Evolutionary conservation across 139 green algal genomes (phyloP), one percentile per base, ranked within the genome.

Genomic region (Tetradesmus lagerheimii): DNA sequence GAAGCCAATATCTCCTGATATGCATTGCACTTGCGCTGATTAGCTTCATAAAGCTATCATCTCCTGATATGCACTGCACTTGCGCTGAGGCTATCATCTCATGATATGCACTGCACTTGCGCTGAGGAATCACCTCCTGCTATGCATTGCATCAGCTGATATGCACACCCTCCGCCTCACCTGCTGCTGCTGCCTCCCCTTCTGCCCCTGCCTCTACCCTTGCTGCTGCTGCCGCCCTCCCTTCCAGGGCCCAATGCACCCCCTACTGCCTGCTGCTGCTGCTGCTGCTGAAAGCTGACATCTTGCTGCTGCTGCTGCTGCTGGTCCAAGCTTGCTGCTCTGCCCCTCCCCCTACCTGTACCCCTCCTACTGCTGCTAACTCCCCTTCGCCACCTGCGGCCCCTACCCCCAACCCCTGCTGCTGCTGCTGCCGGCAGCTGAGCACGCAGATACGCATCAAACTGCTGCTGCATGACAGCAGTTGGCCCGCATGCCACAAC

Each of bases 381-480:
- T n/a, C 20, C 83, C 66, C 66, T 39, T 64, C 6, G 64, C 39
- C 38, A n/a, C n/a, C n/a, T n/a, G n/a, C 64, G 66, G n/a, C 84
- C 45, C 67, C 84, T 57, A 41, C 29, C 41, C 12, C 29, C 53
- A 29, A 15, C 53, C 53, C 76, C 29, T 47, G 38, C n/a, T 37
- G 35, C 67, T 35, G 50, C 79, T 39, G 89, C 47, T 80, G 43
- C 85, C 57, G 57, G 57, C 82, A 95, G 57, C 79, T 94, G 93
- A 74, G 74, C 84, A 35, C 76, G 57, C 80, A 97, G 88, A 89
- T 97, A 97, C 0, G 89, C 85, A 35, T 91, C 47, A 79, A 94
- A 97, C 76, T 94, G 91, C 43, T 88, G 20, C 71, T 89, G 50
- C 94, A 96, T 93, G 29, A 96, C 89, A 2, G 87, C 74, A 5